Percentiles rank a stretch among this genome's conserved stretches.
Conservation (phyloP, 805 yeast species). For the Wickerhamiella sergipiensis region DNA sequence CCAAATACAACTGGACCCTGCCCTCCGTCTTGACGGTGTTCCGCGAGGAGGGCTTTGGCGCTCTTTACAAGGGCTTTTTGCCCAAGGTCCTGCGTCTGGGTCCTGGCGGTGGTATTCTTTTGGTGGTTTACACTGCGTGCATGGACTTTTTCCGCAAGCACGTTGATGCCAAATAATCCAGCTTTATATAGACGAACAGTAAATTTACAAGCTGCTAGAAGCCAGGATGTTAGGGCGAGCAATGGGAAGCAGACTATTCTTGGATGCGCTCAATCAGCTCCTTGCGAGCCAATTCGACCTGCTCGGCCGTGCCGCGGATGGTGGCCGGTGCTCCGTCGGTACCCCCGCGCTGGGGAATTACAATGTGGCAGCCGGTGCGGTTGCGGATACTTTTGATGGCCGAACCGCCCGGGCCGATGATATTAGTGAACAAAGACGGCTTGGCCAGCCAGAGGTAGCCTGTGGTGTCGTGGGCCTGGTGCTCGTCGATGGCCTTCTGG, state of each 20-base stretch:
- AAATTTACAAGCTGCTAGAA: neutral
- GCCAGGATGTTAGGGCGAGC: too few species aligned
- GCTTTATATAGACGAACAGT: neutral
- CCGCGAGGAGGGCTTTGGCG: constrained; percentile 83
- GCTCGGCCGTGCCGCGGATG: constrained; percentile 5
- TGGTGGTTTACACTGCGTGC: constrained; percentile 89
- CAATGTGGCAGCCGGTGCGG: constrained; percentile 26
- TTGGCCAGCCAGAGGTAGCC: constrained; percentile 54
- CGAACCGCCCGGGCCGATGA: constrained; percentile 69
- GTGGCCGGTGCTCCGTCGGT: constrained; percentile 6
- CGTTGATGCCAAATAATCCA: neutral
- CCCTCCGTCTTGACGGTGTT: constrained; percentile 65
- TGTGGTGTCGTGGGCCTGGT: constrained; percentile 32
- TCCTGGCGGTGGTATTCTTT: constrained; percentile 97
- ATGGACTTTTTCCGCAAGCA: constrained; percentile 67
- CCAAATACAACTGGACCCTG: constrained; percentile 85
- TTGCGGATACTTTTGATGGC: constrained; percentile 49
- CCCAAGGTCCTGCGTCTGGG: constrained; percentile 97
- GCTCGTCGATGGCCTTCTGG: constrained; percentile 35
- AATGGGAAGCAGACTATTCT: too few species aligned
- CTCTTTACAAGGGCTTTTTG: constrained; percentile 88
- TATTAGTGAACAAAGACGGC: constrained; percentile 38
- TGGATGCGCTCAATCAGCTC: constrained; percentile 1
- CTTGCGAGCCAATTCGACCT: constrained; percentile 9
- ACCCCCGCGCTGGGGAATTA: constrained; percentile 10